Percentiles rank a stretch among this genome's conserved stretches.
Conservation (phyloP, 2,329 filamentous ascomycete species). For the Trichoderma lentiforme region DNA sequence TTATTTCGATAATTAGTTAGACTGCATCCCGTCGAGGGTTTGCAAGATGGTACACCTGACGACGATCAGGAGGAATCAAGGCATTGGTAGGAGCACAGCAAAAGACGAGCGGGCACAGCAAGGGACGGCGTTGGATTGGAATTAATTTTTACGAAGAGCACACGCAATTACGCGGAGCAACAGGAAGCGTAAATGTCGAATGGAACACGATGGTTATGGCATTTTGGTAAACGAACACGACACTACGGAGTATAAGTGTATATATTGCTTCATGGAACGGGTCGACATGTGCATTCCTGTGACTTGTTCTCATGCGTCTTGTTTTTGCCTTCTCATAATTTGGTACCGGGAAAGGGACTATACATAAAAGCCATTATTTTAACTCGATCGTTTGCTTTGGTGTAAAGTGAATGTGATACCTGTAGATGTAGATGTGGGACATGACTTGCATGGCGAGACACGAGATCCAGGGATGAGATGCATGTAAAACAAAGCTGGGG, state of each 20-base stretch:
- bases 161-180: conserved; percentile 8
- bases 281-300: background rate
- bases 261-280: background rate
- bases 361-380: background rate
- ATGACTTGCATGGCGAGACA: background rate
- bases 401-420: background rate
- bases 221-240: conserved; percentile 3
- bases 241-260: background rate
- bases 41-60: background rate
- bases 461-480: background rate
- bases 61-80: background rate
- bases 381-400: background rate
- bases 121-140: conserved; percentile 2
- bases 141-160: background rate
- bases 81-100: conserved; percentile 3
- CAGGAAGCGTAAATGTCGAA: conserved; percentile 14
- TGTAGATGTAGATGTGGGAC: background rate
- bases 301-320: background rate
- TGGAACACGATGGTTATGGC: conserved; percentile 10
- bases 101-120: conserved; percentile 12
- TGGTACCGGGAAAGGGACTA: background rate
- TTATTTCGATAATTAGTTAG: conserved; percentile 1
- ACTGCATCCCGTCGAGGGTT: background rate
- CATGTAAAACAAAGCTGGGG: background rate
- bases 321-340: background rate